Base-by-base conservation (phyloP, 768 basidiomycete species). In the Hypholoma fasciculare region DNA sequence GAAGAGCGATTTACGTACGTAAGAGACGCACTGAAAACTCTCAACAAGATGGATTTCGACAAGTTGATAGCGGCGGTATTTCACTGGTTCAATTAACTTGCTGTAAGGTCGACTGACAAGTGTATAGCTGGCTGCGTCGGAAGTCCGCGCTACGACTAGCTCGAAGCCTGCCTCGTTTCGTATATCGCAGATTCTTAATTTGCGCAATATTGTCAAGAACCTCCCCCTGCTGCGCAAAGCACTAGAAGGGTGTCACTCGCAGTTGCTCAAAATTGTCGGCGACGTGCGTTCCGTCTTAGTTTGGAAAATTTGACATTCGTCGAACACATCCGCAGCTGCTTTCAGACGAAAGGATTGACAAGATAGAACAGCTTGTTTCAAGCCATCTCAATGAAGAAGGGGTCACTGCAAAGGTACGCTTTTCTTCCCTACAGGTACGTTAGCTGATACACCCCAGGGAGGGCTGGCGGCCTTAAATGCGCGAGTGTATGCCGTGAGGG, bases 401-500 rank as follows among this genome's bases (percentile, higher is more conserved):
- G 1, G 76, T 76, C 0, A 71, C 80, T 0, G 75, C 78, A 17
- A 93, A 89, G 78, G 91, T 89, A 27, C 4, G 60, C 50, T 46
- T 19, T 3, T 43, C n/a, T 19, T 14, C 37, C 4, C 12, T 27
- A 39, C 16, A 9, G 13, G n/a, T 46, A 4, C 14, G 2, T 17
- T 47, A 16, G 12, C 36, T 16, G 47, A 51, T 58, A n/a, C 56
- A 34, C 16, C 42, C 7, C 57, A 91, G 90, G 84, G 86, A 38
- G 89, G 90, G 8, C 78, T 94, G 20, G 83, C 79, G 5, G 87
- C 87, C 1, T 80, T 91, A 19, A 94, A 92, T 66, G 83, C 89
- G 6, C 83, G 88, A 52, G 88, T 98, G 20, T 99, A 94, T 72
- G 96, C 96, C 2, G 90, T 98, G 57, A 92, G 86, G 70, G 90